Percentiles rank a stretch among this genome's conserved stretches.
Evolutionary conservation across 495 filamentous ascomycete species (phyloP).

Genomic region (Xylaria palmicola): DNA sequence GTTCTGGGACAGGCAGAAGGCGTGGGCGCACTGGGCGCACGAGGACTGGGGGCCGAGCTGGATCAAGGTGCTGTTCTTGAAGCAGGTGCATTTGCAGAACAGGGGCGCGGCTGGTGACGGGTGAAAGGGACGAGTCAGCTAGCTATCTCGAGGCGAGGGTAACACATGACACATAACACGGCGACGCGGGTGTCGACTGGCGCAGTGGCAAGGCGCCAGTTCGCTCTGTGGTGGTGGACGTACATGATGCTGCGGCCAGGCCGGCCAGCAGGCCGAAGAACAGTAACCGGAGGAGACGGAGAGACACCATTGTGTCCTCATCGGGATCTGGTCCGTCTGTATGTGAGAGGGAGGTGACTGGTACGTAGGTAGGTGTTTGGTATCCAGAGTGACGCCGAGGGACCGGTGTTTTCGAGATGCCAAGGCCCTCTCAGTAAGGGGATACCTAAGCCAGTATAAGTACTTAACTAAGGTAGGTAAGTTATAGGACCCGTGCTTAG

Average conservation of each 20-base stretch:
- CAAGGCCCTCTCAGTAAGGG: not conserved
- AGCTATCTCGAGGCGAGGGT: not conserved
- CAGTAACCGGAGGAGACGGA: slow-evolving; percentile 31
- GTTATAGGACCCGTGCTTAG: not conserved
- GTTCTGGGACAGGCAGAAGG: slow-evolving; percentile 83
- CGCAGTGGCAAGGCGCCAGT: not conserved
- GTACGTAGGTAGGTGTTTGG: too few relatives aligned
- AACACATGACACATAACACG: too few relatives aligned
- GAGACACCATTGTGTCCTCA: slow-evolving; percentile 29
- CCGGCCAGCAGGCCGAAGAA: slow-evolving; percentile 32
- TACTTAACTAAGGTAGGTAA: not conserved
- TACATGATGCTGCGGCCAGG: slow-evolving; percentile 36
- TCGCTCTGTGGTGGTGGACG: too few relatives aligned
- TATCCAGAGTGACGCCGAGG: too few relatives aligned
- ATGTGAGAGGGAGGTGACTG: too few relatives aligned
- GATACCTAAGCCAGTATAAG: not conserved
- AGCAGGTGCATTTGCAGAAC: slow-evolving; percentile 98
- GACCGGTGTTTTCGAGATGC: not conserved
- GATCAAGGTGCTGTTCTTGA: slow-evolving; percentile 89
- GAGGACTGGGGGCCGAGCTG: slow-evolving; percentile 54
- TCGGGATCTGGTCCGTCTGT: too few relatives aligned
- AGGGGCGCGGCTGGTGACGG: slow-evolving; percentile 57
- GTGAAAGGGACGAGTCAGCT: not conserved
- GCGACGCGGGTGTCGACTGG: slow-evolving; percentile 16
- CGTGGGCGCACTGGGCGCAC: slow-evolving; percentile 86